Conservation (phyloP, 495 filamentous ascomycete genomes). For the Friedmanniomyces endolithicus region DNA sequence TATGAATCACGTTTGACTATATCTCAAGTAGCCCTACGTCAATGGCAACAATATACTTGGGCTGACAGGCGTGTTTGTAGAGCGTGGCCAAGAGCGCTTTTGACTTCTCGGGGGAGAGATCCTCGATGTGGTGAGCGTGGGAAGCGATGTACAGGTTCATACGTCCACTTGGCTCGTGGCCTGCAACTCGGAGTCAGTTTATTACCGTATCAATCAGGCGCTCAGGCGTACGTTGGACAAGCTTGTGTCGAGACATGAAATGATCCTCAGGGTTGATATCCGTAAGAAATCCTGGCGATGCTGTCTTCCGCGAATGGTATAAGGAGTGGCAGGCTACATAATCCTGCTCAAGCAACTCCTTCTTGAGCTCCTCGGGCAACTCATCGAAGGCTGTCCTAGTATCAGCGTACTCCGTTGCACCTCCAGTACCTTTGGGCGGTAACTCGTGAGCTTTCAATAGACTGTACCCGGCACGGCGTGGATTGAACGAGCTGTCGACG, state of each 20-base stretch:
- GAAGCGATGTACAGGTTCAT: constrained; percentile 45
- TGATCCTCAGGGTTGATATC: constrained; percentile 34
- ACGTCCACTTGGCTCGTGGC: constrained; percentile 41
- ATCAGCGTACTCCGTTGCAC: constrained; percentile 48
- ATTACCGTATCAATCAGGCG: neutral
- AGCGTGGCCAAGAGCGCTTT: constrained; percentile 34
- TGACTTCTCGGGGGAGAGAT: constrained; percentile 28
- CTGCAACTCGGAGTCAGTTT: neutral
- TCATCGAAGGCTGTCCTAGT: constrained; percentile 43
- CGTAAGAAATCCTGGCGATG: constrained; percentile 38
- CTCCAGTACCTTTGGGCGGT: constrained; percentile 40
- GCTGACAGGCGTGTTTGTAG: constrained; percentile 38
- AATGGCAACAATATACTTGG: constrained; percentile 37
- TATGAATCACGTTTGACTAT: too few relatives aligned
- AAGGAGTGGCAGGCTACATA: constrained; percentile 45
- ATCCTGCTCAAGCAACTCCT: constrained; percentile 31
- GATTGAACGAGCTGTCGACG: constrained; percentile 50
- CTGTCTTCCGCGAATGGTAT: constrained; percentile 42
- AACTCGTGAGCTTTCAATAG: constrained; percentile 41
- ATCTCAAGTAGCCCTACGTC: neutral
- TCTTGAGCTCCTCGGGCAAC: constrained; percentile 31
- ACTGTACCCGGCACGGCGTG: constrained; percentile 43
- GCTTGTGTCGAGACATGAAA: constrained; percentile 39
- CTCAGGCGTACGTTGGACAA: constrained; percentile 31
- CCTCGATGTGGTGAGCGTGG: constrained; percentile 47